Evolutionary conservation across 2,329 filamentous ascomycete species (phyloP), one percentile per base, ranked within the genome.

Genomic region (Metarhizium brunneum): DNA sequence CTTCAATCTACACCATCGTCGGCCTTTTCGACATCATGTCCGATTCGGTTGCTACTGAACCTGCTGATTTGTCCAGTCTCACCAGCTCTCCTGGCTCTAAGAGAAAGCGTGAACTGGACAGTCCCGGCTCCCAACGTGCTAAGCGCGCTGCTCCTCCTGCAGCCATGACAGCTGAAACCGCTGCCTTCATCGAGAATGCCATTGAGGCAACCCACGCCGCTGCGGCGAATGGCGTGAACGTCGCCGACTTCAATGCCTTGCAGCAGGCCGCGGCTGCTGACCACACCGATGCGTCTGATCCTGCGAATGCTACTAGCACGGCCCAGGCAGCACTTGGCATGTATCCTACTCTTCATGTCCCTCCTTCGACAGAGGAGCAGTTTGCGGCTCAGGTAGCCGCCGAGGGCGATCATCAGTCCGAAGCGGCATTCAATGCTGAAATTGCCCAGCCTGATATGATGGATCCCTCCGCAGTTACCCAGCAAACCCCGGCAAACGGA

Each of bases 341-440:
- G 75, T 84, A 82, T 63, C 81, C 81, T 5, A 81, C 80, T 2
- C 70, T 84, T 3, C 80, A 83, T 59, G 77, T 83, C 2, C 80
- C 81, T 3, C 73, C 76, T 25, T 73, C 79, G 3, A 83, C 81
- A 0, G 80, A 83, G 62, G 80, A 83, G 68, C 79, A 81, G 16
- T 84, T 84, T 65, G 79, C 79, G 6, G 73, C 76, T n/a, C 80
- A 83, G 63, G 67, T 71, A 2, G 68, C 69, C 13, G 59, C 62
- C n/a, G 69, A 71, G 13, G 58, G 54, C 54, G 35, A 67, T 42
- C 56, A 69, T 16, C 67, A 60, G n/a, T 68, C 71, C 42, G 69
- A 71, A n/a, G 58, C 60, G 36, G 50, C 65, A 6, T 70, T 70
- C 55, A 63, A 64, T 53, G 63, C 67, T 8, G 73, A 65, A 49